Conservation (phyloP, 75 land plant genomes). For the Selaginella tamariscina region DNA sequence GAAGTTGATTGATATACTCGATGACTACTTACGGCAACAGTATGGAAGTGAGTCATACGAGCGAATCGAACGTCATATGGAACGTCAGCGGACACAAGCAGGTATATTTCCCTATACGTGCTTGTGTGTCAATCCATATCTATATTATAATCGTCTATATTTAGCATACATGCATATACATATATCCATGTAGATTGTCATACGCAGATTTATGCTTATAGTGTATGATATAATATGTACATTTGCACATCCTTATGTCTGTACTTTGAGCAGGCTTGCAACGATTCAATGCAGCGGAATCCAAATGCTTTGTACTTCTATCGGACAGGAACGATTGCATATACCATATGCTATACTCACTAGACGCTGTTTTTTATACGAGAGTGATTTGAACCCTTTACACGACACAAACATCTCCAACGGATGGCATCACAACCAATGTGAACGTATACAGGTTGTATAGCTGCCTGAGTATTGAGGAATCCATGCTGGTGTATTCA, state of each 20-base stretch:
- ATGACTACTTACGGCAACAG: constrained; percentile 64
- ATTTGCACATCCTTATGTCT: too few species aligned
- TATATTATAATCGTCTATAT: too few species aligned
- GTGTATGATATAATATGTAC: too few species aligned
- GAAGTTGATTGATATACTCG: constrained; percentile 49
- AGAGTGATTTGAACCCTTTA: constrained; percentile 77
- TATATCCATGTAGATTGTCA: too few species aligned
- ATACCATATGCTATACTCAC: constrained; percentile 40
- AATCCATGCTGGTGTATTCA: constrained; percentile 43
- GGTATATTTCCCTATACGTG: too few species aligned
- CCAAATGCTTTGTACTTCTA: constrained; percentile 58
- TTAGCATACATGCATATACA: too few species aligned
- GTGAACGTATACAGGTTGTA: constrained; percentile 58
- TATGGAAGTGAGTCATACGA: constrained; percentile 94
- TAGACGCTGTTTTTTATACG: constrained; percentile 56
- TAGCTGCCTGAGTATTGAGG: constrained; percentile 58
- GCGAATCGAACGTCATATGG: constrained; percentile 48
- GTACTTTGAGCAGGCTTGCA: too few species aligned
- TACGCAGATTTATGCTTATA: too few species aligned
- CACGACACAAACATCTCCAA: constrained; percentile 60
- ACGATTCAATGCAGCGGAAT: constrained; percentile 53
- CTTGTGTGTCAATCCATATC: too few species aligned
- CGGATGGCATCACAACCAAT: constrained; percentile 33
- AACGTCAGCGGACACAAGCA: constrained; percentile 28
- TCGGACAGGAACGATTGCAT: constrained; percentile 52